Base-by-base conservation (phyloP, 2,329 filamentous ascomycete species). In the Trichoderma aggressivum region DNA sequence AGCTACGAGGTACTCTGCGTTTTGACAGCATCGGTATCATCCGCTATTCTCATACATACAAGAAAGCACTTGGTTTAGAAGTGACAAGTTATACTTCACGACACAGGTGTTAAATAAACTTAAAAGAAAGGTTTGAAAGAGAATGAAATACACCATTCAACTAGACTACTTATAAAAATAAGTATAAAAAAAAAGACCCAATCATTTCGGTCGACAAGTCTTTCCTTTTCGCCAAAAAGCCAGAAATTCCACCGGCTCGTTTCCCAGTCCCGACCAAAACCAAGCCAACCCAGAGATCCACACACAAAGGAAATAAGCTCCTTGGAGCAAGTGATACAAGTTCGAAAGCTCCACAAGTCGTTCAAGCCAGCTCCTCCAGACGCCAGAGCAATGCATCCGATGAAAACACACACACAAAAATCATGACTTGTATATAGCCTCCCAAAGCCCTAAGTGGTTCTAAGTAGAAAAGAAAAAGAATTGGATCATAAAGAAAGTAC, bases 341-440 rank as follows among this genome's bases (percentile, higher is more conserved):
- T n/a, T 47, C 26, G 5, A 24, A 30, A 30, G 24, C 39, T 24
- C 39, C 26, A 21, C 8, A 28, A n/a, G 11, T 32, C 50, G 21
- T 56, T 36, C 62, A 56, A 56, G 26, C 55, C 55, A 43, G 39
- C 62, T 65, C 55, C 55, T 56, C 70, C 47, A 47, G 58, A 60
- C 70, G 70, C 70, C 70, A 62, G 58, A 62, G 50, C 70, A 63
- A 71, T 71, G 70, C 70, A 68, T 34, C 24, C 53, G n/a, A 71
- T 47, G 53, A n/a, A 50, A 55, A 60, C 6, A 68, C 18, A 47
- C 12, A 64, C 8, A 50, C 50, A 50, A 34, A 30, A 18, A 34
- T 53, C 67, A 30, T 47, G 24, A 70, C 58, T 10, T 56, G 32
- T 55, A 43, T 55, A 43, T 58, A 67, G 30, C 34, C 64, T 39